phyloP scores from a whole-genome alignment of 371 early-diverging fungal species.

The Mortierella sp. region DNA sequence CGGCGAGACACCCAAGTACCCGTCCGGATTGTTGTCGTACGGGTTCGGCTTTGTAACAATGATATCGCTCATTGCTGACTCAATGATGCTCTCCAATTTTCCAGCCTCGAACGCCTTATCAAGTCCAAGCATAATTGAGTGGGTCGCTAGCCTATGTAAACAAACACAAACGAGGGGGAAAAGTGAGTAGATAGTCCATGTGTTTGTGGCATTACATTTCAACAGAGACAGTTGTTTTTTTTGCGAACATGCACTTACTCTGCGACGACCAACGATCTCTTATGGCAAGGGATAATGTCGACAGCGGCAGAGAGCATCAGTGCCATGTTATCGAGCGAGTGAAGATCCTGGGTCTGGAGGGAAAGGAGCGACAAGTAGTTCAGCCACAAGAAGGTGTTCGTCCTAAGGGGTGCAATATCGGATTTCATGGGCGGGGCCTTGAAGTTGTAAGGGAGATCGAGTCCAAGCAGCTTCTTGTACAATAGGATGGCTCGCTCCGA shows the following conservation, averaged over 20 bases:
- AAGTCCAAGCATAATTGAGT: conserved; percentile 32
- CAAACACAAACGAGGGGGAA: not conserved
- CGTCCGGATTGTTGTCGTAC: conserved; percentile 22
- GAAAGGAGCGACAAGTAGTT: conserved; percentile 50
- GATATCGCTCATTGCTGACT: conserved; percentile 12
- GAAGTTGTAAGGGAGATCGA: conserved; percentile 29
- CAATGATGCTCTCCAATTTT: not conserved
- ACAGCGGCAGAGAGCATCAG: conserved; percentile 20
- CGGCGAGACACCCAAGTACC: conserved; percentile 12
- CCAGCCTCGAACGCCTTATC: not conserved
- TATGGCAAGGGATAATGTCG: conserved; percentile 7
- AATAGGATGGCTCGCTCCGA: conserved; percentile 28
- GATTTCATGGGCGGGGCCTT: conserved; percentile 18
- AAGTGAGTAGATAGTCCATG: not conserved
- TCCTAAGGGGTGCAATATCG: conserved; percentile 18
- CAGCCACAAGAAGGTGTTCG: conserved; percentile 43
- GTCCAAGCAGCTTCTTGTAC: conserved; percentile 40
- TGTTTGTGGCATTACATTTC: not conserved
- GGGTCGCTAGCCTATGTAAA: conserved; percentile 23
- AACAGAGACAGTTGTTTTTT: not conserved
- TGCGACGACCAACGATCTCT: conserved; percentile 3
- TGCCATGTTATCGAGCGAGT: conserved; percentile 20
- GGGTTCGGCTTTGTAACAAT: conserved; percentile 26
- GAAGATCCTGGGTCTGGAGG: not conserved
- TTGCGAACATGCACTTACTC: conserved; percentile 27